Evolutionary conservation across 441 rosid species (phyloP), one percentile per base, ranked within the genome.

Genomic region (Isatis lusitanica): DNA sequence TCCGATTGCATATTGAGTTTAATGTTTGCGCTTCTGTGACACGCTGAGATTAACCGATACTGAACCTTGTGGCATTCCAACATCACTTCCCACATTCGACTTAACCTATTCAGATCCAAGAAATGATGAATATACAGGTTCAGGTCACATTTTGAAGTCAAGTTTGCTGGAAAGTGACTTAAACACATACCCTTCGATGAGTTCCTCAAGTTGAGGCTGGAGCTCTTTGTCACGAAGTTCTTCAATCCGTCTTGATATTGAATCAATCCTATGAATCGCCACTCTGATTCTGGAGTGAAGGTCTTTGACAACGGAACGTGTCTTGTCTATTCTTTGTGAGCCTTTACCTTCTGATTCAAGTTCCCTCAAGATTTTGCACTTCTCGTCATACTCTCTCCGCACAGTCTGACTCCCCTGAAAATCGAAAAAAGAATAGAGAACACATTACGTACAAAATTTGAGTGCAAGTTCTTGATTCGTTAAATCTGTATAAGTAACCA

Each of bases 1-100:
- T 94, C 98, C 0, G 92, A 83, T 24, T 76, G 85, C 35, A 88
- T 39, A 53, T 85, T 81, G 60, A 90, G 77, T 82, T 84, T 90
- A 35, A 82, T 77, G 66, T 66, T 80, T 69, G 85, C 73, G 15
- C 58, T 76, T 76, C 68, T 81, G 82, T 73, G 74, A 58, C 95
- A 88, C 1, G 76, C 78, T 1, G 89, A 70, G 52, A 92, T 87
- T 38, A 89, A 77, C 63, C 73, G 76, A 76, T 79, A 84, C 84
- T 95, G 99, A 71, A 70, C 91, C 80, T 76, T 83, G 81, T 95
- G 97, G 85, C 96, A 95, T 78, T 90, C 92, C n/a, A 59, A 76
- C 98, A 92, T 92, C 38, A 86, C 94, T 76, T 88, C 91, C 99
- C 99, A 95, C 98, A 92, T 95, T 71, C 96, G 89, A 74, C 88